A percentile compares a stretch with the other conserved stretches of the same genome.
Evolutionary conservation across 2,329 filamentous ascomycete genomes (phyloP).

Genomic region (Tolypocladium paradoxum): DNA sequence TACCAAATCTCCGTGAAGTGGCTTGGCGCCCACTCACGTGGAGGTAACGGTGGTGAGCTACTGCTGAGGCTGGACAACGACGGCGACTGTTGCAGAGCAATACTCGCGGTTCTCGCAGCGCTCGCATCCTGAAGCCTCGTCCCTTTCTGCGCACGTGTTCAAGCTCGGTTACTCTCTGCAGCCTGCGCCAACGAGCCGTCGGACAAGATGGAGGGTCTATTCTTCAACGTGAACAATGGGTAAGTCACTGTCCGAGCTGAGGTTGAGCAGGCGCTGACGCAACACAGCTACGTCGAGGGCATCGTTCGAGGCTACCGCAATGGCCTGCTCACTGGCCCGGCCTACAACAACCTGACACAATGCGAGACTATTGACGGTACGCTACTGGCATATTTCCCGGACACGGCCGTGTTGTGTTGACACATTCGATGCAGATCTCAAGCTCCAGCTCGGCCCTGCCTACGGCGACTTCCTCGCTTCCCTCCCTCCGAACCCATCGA

Average conservation of each 20-base stretch:
- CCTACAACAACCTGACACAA: conserved; percentile 93
- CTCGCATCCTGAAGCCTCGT: background rate
- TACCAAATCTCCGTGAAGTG: conserved; percentile 14
- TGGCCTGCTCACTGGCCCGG: conserved; percentile 75
- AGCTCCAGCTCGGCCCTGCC: conserved; percentile 89
- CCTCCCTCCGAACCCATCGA: conserved; percentile 92
- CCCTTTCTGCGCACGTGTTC: background rate
- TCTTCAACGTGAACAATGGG: conserved; percentile 93
- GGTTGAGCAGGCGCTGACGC: conserved; percentile 18
- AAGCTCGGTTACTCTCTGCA: background rate
- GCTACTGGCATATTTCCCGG: background rate
- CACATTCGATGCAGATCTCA: conserved; percentile 58
- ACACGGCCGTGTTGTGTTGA: background rate
- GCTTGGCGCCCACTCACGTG: conserved; percentile 10
- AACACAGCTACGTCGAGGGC: conserved; percentile 79
- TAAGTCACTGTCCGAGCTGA: conserved; percentile 29
- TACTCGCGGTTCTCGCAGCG: background rate
- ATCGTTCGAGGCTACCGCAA: conserved; percentile 97
- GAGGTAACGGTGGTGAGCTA: too few species aligned
- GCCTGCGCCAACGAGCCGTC: background rate
- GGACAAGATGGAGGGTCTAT: conserved; percentile 69
- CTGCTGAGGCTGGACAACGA: background rate
- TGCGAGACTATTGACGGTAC: conserved; percentile 94
- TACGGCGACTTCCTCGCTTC: conserved; percentile 95
- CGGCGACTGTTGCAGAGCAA: background rate